These are phyloP conservation scores for Microthlaspi erraticum DNA, from an alignment of 345 rosid species.

Conservation along the genomic window DNA sequence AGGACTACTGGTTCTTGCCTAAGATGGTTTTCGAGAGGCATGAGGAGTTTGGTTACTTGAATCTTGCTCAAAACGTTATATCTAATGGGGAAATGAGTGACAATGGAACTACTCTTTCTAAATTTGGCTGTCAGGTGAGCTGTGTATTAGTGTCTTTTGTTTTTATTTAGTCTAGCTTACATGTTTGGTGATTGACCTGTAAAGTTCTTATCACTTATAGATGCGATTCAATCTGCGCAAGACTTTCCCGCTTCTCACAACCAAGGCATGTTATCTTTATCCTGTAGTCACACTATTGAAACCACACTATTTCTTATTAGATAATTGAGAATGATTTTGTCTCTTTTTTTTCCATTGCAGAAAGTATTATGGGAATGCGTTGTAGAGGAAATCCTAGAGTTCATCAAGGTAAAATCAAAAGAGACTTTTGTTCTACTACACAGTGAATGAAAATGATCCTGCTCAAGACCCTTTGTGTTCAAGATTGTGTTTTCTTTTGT, in stretches of 20 bases:
- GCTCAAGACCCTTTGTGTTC: neutral
- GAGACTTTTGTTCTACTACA: too few relatives aligned
- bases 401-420: constrained; percentile 62
- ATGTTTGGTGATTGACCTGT: neutral
- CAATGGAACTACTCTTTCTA: constrained; percentile 62
- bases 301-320: neutral
- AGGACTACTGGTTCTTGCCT: constrained; percentile 69
- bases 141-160: too few relatives aligned
- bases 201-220: constrained; percentile 44
- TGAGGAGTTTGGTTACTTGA: constrained; percentile 75
- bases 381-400: constrained; percentile 81
- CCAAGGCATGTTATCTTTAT: constrained; percentile 59
- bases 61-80: constrained; percentile 68
- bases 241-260: constrained; percentile 85
- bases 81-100: constrained; percentile 65
- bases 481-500: neutral
- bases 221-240: constrained; percentile 84
- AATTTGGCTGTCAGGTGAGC: constrained; percentile 96
- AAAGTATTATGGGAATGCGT: constrained; percentile 86
- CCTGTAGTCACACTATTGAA: too few relatives aligned
- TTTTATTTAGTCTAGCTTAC: constrained; percentile 17
- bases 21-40: constrained; percentile 74
- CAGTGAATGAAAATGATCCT: neutral
- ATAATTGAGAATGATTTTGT: neutral
- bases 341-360: constrained; percentile 43